phyloP scores from a whole-genome alignment of 495 filamentous ascomycete species.

The Trichoderma reesei region DNA sequence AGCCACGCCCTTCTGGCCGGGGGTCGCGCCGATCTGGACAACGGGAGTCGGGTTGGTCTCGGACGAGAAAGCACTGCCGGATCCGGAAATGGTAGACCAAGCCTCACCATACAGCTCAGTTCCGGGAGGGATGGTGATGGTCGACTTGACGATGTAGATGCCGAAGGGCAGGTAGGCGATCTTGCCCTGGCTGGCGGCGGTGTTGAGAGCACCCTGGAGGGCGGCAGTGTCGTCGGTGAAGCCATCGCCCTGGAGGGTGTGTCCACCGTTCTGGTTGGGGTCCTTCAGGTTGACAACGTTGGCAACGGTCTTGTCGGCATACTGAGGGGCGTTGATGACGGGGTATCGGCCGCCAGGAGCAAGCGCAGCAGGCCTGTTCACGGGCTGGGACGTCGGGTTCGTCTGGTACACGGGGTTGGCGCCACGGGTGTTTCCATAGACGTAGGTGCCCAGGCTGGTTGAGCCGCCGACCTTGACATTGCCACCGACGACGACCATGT shows the following conservation, averaged over 20 bases:
- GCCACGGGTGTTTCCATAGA: conserved; percentile 47
- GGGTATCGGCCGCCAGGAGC: conserved; percentile 27
- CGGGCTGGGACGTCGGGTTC: conserved; percentile 24
- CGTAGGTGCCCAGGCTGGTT: conserved; percentile 24
- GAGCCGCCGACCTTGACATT: conserved; percentile 18
- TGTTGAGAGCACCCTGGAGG: conserved; percentile 30
- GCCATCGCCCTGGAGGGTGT: conserved; percentile 23
- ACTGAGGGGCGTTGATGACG: conserved; percentile 28
- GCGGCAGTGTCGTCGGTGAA: conserved; percentile 27
- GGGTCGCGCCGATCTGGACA: conserved; percentile 44
- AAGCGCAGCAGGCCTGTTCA: conserved; percentile 20
- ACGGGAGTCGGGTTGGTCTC: conserved; percentile 41
- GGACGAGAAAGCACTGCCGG: conserved; percentile 44
- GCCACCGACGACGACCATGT: conserved; percentile 24
- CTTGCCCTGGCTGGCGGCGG: conserved; percentile 26
- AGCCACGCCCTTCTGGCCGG: conserved; percentile 45
- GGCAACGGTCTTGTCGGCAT: conserved; percentile 22
- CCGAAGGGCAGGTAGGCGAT: conserved; percentile 41
- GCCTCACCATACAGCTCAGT: conserved; percentile 28
- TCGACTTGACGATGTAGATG: conserved; percentile 38
- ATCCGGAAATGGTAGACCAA: conserved; percentile 38
- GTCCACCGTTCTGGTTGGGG: conserved; percentile 26
- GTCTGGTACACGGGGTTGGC: conserved; percentile 49
- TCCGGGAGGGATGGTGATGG: conserved; percentile 46
- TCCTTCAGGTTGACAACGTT: conserved; percentile 39